Percentiles rank a stretch among this genome's conserved stretches.
Conservation (phyloP, 345 rosid genomes). For the Pugionium cornutum region DNA sequence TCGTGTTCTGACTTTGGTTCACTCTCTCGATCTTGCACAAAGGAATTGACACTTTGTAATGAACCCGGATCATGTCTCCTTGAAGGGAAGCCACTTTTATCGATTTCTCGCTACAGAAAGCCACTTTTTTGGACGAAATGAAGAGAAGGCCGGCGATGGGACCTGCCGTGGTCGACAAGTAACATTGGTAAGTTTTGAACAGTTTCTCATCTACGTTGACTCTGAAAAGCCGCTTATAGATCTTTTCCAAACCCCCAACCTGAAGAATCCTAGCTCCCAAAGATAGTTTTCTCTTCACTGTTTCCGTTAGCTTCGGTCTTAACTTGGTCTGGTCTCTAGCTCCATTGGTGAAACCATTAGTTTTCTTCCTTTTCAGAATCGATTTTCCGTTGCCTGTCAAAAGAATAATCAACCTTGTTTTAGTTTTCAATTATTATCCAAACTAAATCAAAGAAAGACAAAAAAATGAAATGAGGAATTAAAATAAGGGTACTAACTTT, state of each 20-base stretch:
- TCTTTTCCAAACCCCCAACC: slow-evolving; percentile 40
- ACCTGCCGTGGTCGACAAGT: slow-evolving; percentile 54
- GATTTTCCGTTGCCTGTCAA: slow-evolving; percentile 44
- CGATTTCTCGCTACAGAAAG: slow-evolving; percentile 45
- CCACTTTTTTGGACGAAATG: slow-evolving; percentile 43
- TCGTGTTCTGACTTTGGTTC: slow-evolving; percentile 36
- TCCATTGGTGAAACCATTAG: slow-evolving; percentile 49
- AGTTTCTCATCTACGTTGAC: slow-evolving; percentile 48
- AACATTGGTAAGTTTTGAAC: slow-evolving; percentile 49
- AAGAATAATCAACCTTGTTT: slow-evolving; percentile 11
- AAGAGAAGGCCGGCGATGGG: slow-evolving; percentile 58
- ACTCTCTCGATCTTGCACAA: slow-evolving; percentile 37
- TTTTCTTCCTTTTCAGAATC: slow-evolving; percentile 50
- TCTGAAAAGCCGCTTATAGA: slow-evolving; percentile 43
- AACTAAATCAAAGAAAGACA: background rate
- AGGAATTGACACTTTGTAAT: slow-evolving; percentile 50
- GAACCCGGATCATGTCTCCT: slow-evolving; percentile 43
- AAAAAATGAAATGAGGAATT: background rate
- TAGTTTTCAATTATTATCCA: background rate
- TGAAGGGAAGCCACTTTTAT: slow-evolving; percentile 37
- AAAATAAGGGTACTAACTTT: slow-evolving; percentile 14
- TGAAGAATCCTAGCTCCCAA: slow-evolving; percentile 46
- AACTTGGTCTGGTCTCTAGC: slow-evolving; percentile 57
- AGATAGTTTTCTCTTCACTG: slow-evolving; percentile 44
- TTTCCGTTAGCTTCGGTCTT: slow-evolving; percentile 47